phyloP scores from a whole-genome alignment of 106 monocot species.

The Ottelia alismoides region DNA sequence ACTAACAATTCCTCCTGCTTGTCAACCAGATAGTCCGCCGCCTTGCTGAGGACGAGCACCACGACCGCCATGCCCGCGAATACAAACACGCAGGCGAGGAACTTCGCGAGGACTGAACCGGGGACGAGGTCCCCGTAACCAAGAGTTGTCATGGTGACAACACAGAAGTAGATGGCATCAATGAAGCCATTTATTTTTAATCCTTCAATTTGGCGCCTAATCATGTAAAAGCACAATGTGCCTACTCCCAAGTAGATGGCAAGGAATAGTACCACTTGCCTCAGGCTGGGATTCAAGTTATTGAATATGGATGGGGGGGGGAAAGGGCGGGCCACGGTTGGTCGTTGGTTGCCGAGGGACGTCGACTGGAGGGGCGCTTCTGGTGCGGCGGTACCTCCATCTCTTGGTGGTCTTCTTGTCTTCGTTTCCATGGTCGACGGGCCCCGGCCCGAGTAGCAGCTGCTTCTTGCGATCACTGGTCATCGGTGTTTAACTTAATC shows the following conservation, averaged over 20 bases:
- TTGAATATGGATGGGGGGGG: constrained; percentile 13
- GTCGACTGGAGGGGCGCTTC: constrained; percentile 29
- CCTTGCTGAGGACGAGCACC: constrained; percentile 55
- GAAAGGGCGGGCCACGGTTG: no score
- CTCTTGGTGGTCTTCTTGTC: constrained; percentile 11
- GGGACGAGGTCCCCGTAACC: constrained; percentile 91
- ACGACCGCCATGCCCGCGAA: constrained; percentile 70
- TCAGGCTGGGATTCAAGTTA: constrained; percentile 28
- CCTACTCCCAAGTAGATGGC: constrained; percentile 39
- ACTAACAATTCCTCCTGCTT: constrained; percentile 70
- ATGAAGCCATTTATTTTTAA: constrained; percentile 39
- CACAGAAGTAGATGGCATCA: constrained; percentile 77
- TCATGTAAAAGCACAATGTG: constrained; percentile 39
- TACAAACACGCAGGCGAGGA: constrained; percentile 73
- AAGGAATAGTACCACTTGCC: constrained; percentile 25
- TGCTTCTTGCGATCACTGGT: constrained; percentile 14
- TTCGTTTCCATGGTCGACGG: constrained; percentile 1
- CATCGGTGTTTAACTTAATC: no score
- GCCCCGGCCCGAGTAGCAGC: constrained; percentile 16
- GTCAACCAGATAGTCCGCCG: constrained; percentile 75
- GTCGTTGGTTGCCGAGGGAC: constrained; percentile 1
- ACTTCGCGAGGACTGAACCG: constrained; percentile 36
- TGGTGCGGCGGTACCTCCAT: constrained; percentile 34
- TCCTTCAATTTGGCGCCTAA: constrained; percentile 45
- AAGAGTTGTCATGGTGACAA: constrained; percentile 93